phyloP scores from a whole-genome alignment of 768 basidiomycete genomes.

The Phaffia australis region DNA sequence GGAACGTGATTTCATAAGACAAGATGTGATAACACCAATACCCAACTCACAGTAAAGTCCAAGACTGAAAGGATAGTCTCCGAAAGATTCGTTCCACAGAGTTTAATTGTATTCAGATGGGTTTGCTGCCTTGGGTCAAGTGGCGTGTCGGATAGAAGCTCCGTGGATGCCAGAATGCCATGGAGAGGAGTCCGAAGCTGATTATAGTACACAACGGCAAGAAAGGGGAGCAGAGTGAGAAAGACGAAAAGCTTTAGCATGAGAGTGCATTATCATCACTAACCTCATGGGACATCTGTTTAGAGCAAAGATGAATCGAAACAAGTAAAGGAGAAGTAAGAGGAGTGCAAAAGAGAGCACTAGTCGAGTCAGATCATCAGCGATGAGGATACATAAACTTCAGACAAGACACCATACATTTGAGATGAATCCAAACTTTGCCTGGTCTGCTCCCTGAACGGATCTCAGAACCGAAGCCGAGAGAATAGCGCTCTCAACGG shows the following conservation, averaged over 20 bases:
- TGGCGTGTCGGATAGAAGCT: conserved; percentile 67
- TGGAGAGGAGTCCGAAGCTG: conserved; percentile 61
- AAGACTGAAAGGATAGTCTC: conserved; percentile 94
- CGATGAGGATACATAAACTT: too few species aligned
- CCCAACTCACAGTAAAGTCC: conserved; percentile 85
- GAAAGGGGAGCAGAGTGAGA: too few species aligned
- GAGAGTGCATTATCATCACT: too few species aligned
- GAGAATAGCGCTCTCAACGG: conserved; percentile 1
- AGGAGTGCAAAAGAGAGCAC: too few species aligned
- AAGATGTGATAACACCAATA: conserved; percentile 34
- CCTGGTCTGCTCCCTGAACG: not conserved
- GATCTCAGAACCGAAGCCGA: not conserved
- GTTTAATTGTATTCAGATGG: conserved; percentile 82
- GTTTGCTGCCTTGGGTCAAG: conserved; percentile 69
- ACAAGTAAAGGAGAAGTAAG: too few species aligned
- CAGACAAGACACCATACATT: too few species aligned
- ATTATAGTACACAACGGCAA: conserved; percentile 24
- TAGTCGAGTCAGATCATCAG: too few species aligned
- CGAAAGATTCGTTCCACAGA: conserved; percentile 81
- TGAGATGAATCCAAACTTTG: too few species aligned
- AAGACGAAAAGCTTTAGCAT: too few species aligned
- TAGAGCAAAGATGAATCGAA: too few species aligned
- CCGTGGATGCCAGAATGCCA: conserved; percentile 76
- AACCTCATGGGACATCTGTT: too few species aligned
- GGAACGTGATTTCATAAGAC: not conserved